Base-by-base conservation (phyloP, 2,329 filamentous ascomycete species). In the Trichoderma citrinoviride region DNA sequence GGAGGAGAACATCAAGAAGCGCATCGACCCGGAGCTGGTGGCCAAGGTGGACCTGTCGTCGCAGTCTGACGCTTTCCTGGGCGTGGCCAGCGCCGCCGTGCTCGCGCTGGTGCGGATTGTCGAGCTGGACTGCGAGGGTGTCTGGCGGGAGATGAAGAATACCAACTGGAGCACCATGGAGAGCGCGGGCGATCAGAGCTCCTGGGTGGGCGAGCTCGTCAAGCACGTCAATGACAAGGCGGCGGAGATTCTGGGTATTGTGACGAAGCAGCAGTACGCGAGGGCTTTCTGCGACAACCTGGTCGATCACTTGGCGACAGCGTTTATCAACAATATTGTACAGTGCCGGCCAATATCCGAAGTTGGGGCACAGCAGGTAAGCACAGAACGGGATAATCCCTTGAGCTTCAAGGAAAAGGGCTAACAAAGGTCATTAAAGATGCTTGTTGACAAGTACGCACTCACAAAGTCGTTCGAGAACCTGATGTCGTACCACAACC, bases 101-200 rank as follows among this genome's bases (percentile, higher is more conserved):
- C 84, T 95, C 56, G 86, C 90, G 0, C 82, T 99, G 52, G 93
- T 98, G 5, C 88, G 91, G 67, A 89, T 88, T 72, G 91, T 97
- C 5, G 93, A 97, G 74, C 76, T 88, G 0, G 90, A 90, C 60
- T 90, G 93, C 71, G 94, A 98, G 69, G 86, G 90, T 0, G 89
- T 90, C 17, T 99, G 94, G 95, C 87, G 93, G 64, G 95, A 98
- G 79, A 99, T 99, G 95, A 90, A 89, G 68, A 97, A 97, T 74
- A 96, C 90, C 0, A 91, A 93, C 55, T 99, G 95, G 95, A 91
- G 89, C 76, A 93, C 90, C 68, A 91, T 99, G 82, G 95, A 98
- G 71, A 90, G 85, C 66, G 95, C 97, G 4, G 92, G 92, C 50
- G 95, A 99, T 75, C 93, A 97, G 74, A 97, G 93, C 77, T 89